Percentiles rank a stretch among this genome's conserved stretches.
Conservation (phyloP, 1,284 basidiomycete genomes). For the Fistulina hepatica region DNA sequence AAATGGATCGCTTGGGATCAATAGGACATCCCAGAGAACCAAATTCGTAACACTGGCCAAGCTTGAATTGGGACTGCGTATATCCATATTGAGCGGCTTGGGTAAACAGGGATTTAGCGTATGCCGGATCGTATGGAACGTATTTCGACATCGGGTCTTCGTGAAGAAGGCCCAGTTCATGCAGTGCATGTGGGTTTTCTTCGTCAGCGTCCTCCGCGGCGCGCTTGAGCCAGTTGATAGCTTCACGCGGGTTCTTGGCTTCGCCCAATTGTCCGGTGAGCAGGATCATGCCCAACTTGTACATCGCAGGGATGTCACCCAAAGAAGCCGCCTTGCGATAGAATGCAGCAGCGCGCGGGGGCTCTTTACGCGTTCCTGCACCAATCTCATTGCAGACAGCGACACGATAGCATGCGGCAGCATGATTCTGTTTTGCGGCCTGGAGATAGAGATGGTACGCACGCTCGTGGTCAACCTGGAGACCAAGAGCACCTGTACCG, state of each 20-base stretch:
- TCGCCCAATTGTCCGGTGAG: constrained; percentile 81
- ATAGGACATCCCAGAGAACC: constrained; percentile 84
- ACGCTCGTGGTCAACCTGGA: constrained; percentile 94
- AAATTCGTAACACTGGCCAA: constrained; percentile 93
- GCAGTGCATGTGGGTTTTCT: constrained; percentile 95
- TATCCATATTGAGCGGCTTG: constrained; percentile 93
- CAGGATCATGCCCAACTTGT: constrained; percentile 95
- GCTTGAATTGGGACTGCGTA: constrained; percentile 88
- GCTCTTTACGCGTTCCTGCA: constrained; percentile 91
- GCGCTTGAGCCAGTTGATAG: constrained; percentile 88
- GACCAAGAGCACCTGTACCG: constrained; percentile 88
- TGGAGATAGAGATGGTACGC: constrained; percentile 98
- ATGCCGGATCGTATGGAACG: constrained; percentile 64
- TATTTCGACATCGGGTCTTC: constrained; percentile 62
- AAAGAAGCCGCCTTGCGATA: constrained; percentile 95
- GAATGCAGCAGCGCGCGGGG: constrained; percentile 83
- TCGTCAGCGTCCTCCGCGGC: constrained; percentile 97
- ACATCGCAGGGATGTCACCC: constrained; percentile 98
- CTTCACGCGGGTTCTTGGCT: constrained; percentile 80
- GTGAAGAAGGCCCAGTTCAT: constrained; percentile 90
- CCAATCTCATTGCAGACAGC: constrained; percentile 99
- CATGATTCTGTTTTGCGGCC: constrained; percentile 94
- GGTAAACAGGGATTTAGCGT: constrained; percentile 82
- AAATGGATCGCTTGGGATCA: constrained; percentile 88
- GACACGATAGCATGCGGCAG: constrained; percentile 91